These are phyloP conservation scores for Colletotrichum spaethianum DNA, from an alignment of 2,329 filamentous ascomycete species.

Conservation along the genomic window DNA sequence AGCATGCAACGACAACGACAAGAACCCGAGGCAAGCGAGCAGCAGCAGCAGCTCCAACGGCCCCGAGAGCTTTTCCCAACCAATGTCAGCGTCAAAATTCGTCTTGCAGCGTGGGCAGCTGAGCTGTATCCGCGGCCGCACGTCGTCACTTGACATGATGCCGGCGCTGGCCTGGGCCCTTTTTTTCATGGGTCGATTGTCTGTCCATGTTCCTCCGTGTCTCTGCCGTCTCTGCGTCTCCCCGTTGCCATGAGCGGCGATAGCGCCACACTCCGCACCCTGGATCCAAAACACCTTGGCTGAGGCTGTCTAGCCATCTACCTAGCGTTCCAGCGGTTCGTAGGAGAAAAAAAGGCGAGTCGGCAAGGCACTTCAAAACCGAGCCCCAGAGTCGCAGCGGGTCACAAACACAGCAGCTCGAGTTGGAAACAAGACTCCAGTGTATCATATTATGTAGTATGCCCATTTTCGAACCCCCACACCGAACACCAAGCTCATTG, in stretches of 20 bases:
- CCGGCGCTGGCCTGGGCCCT: constrained; percentile 10
- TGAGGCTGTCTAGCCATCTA: background rate
- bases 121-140: constrained; percentile 7
- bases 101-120: background rate
- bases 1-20: background rate
- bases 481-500: background rate
- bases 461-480: background rate
- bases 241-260: background rate
- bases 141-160: constrained; percentile 26
- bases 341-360: constrained; percentile 14
- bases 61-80: background rate
- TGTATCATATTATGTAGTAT: background rate
- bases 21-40: background rate
- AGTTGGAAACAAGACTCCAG: background rate
- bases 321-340: constrained; percentile 1
- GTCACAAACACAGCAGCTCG: background rate
- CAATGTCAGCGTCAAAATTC: background rate
- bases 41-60: background rate
- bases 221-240: background rate
- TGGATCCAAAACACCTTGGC: background rate
- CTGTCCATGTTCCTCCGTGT: constrained; percentile 3
- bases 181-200: constrained; percentile 22
- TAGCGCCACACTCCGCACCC: background rate
- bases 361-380: background rate
- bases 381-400: constrained; percentile 6